Evolutionary conservation across 805 yeast genomes (phyloP), one percentile per base, ranked within the genome.

Genomic region (Candida nonsorbophila): DNA sequence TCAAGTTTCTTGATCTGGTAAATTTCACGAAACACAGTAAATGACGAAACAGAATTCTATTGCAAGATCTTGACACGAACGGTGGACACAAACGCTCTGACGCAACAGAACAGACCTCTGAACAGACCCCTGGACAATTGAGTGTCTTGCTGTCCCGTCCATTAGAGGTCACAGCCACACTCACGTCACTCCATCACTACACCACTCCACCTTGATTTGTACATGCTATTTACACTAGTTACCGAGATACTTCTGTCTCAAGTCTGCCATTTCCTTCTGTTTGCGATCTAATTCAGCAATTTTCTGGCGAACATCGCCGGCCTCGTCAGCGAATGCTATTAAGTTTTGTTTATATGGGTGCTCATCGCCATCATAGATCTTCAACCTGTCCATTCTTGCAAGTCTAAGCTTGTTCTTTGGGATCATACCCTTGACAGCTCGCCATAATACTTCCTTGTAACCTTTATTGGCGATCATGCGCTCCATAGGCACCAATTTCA

Each of bases 401-500:
- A 79, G 73, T 55, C 97, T 76, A 40, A 81, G 72, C 47, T 79
- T 78, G 56, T 92, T 90, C 62, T 85, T 88, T 24, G 98, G 98
- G 32, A 92, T 69, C 99, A 92, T 92, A 33, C 94, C 94, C 39
- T 85, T 79, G 5, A 92, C 98, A 2, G 99, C 97, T 45, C 82
- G 76, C 45, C 61, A 74, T 45, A 92, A 63, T 8, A 88, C 62
- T 56, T 92, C 97, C n/a, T 85, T 79, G 44, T 77, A 84, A 6
- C 99, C 98, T 46, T 80, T 77, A 52, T 87, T 79, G 26, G 65
- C 74, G 22, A 77, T 74, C 55, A 88, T 61, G 37, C 74, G 78
- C 32, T 77, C 77, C 92, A 92, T 82, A 14, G 96, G 78, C 24
- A 78, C 72, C 44, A 84, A 76, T 46, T 83, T 82, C 46, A 92